These are phyloP conservation scores for Ramaria rubella DNA, from an alignment of 768 basidiomycete species.

Conservation along the genomic window DNA sequence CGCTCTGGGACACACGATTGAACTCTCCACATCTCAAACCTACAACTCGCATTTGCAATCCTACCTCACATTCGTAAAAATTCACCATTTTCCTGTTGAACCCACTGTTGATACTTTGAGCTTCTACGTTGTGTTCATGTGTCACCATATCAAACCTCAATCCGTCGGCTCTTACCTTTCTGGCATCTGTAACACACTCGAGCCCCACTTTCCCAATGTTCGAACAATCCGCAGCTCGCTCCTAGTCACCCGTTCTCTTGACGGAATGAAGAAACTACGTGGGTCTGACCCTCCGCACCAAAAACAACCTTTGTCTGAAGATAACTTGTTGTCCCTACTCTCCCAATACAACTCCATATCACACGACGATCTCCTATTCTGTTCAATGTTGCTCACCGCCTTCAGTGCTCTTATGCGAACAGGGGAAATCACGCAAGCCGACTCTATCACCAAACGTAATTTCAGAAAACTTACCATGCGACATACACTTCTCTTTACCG, in stretches of 20 bases:
- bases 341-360: not conserved
- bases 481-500: not conserved
- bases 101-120: constrained; percentile 34
- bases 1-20: constrained; percentile 28
- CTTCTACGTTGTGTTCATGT: constrained; percentile 28
- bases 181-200: too few species aligned
- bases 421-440: constrained; percentile 12
- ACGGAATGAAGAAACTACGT: not conserved
- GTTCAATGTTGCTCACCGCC: constrained; percentile 4
- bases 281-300: not conserved
- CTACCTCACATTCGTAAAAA: too few species aligned
- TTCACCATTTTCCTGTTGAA: too few species aligned
- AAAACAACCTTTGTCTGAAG: not conserved
- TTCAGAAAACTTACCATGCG: too few species aligned
- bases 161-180: too few species aligned
- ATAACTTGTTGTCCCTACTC: not conserved
- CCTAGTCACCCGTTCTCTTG: not conserved
- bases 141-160: too few species aligned
- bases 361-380: constrained; percentile 11
- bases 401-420: constrained; percentile 12
- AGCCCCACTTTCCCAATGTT: not conserved
- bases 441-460: not conserved
- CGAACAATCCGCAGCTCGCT: not conserved
- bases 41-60: constrained; percentile 30
- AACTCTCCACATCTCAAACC: constrained; percentile 14